phyloP scores from a whole-genome alignment of 1,284 basidiomycete genomes.

The Vanrija humicola region DNA sequence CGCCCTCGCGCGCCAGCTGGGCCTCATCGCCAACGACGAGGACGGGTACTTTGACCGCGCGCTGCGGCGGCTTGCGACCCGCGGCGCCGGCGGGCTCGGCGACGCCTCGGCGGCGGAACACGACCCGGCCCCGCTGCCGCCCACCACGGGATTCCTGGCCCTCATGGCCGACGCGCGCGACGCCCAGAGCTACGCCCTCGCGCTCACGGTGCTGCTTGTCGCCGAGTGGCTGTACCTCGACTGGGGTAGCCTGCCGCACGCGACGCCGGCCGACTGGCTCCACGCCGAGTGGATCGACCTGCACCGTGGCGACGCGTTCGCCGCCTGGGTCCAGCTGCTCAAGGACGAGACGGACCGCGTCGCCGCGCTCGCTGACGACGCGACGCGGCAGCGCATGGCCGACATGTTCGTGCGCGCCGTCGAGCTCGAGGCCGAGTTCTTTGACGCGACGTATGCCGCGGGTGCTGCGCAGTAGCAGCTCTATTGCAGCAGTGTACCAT shows the following conservation, averaged over 20 bases:
- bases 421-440: constrained; percentile 13
- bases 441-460: constrained; percentile 8
- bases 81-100: not conserved
- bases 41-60: constrained; percentile 17
- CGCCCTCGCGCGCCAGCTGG: constrained; percentile 10
- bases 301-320: constrained; percentile 14
- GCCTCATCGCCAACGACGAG: constrained; percentile 16
- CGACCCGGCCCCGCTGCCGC: not conserved
- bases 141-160: constrained; percentile 4
- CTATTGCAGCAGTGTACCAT: no score
- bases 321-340: constrained; percentile 12
- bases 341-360: constrained; percentile 13
- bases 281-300: constrained; percentile 21
- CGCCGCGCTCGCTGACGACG: not conserved
- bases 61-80: constrained; percentile 3
- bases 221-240: constrained; percentile 23
- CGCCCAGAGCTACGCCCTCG: constrained; percentile 3
- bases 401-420: constrained; percentile 10
- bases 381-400: constrained; percentile 1
- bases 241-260: constrained; percentile 6
- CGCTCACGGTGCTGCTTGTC: constrained; percentile 15
- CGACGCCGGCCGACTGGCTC: constrained; percentile 8
- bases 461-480: no score
- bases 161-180: constrained; percentile 9
- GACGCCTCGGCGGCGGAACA: not conserved